Base-by-base conservation (phyloP, 805 yeast species). In the Candida piceae region DNA sequence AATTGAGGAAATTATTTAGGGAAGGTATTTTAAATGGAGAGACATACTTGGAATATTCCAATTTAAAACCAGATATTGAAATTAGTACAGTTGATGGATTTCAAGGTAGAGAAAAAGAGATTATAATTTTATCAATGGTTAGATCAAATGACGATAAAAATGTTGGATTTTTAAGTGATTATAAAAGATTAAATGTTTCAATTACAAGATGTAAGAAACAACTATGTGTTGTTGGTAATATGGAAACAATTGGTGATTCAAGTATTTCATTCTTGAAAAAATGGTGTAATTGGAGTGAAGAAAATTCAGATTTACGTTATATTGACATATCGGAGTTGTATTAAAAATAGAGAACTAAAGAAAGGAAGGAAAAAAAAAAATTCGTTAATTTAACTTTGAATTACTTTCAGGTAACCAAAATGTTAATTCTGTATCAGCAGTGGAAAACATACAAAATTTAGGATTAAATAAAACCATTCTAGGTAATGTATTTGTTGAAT, bases 51-150 rank as follows among this genome's bases (percentile, higher is more conserved):
- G 17, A 6, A 5, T 26, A 16, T 26, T 25, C 29, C 11, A 4
- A 35, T 29, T 30, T 35, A 15, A 63, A 62, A 33, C 68, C 72
- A 1, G 53, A 43, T 3, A 63, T 90, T 5, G 97, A 90, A 53
- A 74, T 89, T 0, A 77, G 95, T 4, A 86, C 97, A 0, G 90
- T 90, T 4, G 98, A 90, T 62, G 97, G 97, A 1, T 93, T 90
- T 52, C 98, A 90, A 64, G 98, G 98, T 1, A 67, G 97, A 43
- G 98, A 90, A 54, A 93, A 90, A 57, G 94, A 89, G 49, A 81
- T 79, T 0, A 87, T 90, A 6, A 70, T 90, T 1, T 62, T 93
- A 10, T 72, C 93, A 2, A 58, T 90, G 36, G 97, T 90, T 2
- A 68, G 98, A 45, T 81, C 93, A 27, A 90, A 90, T 56, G 80